Base-by-base conservation (phyloP, 768 basidiomycete genomes). In the Phylloporus scabripes region DNA sequence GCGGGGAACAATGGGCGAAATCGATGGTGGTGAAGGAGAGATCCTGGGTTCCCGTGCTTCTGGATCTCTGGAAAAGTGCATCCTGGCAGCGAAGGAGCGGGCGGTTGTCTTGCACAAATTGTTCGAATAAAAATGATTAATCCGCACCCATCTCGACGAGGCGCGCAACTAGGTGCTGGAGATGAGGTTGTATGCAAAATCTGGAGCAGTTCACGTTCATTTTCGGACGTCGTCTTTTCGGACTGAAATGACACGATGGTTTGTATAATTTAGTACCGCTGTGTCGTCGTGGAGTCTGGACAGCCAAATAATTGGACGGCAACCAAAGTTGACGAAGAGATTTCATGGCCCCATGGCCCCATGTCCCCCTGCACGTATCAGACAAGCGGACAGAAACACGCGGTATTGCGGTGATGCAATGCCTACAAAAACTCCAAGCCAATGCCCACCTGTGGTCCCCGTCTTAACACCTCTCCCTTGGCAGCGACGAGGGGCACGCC, bases 361-460 rank as follows among this genome's bases (percentile, higher is more conserved):
- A n/a, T n/a, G n/a, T n/a, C n/a, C n/a, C n/a, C n/a, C n/a, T n/a
- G n/a, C n/a, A n/a, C n/a, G n/a, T n/a, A 40, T 44, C 41, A 40
- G 23, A 46, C 48, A 34, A 12, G 21, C 4, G 14, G 8, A 11
- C 48, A 17, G 29, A 41, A 39, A 32, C 17, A n/a, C n/a, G 53
- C 47, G 42, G 48, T 24, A 40, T 61, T 51, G 50, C 41, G 29
- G 28, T 3, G 38, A 29, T 15, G 11, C 21, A 26, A 42, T 39
- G 42, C 31, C 52, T 65, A 92, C 62, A 89, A 60, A 70, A 91
- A 89, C 55, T 88, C 85, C 48, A 91, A 60, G 2, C 87, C 91
- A 54, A 93, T 77, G 4, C 91, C 91, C 23, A 90, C 78, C 65
- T 88, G 88, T 39, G 91, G 69, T 7, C 91, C 92, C 59, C 77